Evolutionary conservation across 768 basidiomycete species (phyloP).

Genomic region (Macrocybe gigantea): DNA sequence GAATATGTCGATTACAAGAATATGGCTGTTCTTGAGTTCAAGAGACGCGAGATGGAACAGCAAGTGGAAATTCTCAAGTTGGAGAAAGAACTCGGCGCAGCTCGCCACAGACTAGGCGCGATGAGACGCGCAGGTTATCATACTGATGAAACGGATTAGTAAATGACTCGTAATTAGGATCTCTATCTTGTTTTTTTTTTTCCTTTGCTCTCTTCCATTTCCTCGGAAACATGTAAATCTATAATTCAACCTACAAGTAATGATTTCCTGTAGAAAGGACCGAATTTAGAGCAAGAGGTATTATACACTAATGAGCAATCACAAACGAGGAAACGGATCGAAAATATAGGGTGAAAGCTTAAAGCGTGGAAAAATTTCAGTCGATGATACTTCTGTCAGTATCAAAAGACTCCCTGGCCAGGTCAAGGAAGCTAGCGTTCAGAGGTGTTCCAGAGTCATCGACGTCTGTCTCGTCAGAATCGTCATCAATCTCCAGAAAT

Average conservation of each 20-base stretch:
- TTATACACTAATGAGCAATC: too few relatives aligned
- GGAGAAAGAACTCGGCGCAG: conserved; percentile 91
- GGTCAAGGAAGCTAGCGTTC: conserved; percentile 43
- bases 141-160: conserved; percentile 72
- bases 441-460: conserved; percentile 16
- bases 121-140: conserved; percentile 91
- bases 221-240: too few relatives aligned
- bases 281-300: too few relatives aligned
- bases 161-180: neutral
- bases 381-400: conserved; percentile 27
- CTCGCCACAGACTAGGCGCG: conserved; percentile 72
- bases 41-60: conserved; percentile 97
- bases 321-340: too few relatives aligned
- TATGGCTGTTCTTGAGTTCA: conserved; percentile 94
- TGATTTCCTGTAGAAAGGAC: too few relatives aligned
- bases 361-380: conserved; percentile 4
- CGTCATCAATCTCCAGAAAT: conserved; percentile 64
- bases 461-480: conserved; percentile 28
- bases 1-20: conserved; percentile 87
- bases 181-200: conserved; percentile 3
- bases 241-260: too few relatives aligned
- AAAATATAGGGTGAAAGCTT: too few relatives aligned
- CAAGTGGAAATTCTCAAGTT: conserved; percentile 97
- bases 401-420: conserved; percentile 48
- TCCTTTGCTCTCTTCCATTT: neutral